These are phyloP conservation scores for Yarrowia sp. DNA, from an alignment of 805 yeast genomes.

Conservation along the genomic window DNA sequence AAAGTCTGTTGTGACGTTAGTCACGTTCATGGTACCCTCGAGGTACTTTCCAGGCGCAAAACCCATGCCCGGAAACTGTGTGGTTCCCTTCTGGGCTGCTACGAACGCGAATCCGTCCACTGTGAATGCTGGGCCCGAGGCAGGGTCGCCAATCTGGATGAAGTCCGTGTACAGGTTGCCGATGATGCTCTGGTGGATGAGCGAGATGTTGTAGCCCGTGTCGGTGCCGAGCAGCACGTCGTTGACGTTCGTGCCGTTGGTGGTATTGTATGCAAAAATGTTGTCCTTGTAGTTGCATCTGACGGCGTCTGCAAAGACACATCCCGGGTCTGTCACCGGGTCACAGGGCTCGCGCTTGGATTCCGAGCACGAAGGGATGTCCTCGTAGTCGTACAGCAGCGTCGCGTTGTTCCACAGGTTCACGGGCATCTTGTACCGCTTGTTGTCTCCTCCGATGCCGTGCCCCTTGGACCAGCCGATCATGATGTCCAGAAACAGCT, in stretches of 20 bases:
- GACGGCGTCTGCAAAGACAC: background rate
- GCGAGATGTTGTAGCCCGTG: background rate
- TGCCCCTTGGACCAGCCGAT: conserved; percentile 18
- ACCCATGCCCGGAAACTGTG: background rate
- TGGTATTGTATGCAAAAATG: conserved; percentile 13
- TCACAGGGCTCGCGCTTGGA: background rate
- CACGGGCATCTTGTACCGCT: conserved; percentile 5
- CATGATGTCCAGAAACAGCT: conserved; percentile 10
- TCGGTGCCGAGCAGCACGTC: background rate
- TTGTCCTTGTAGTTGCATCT: conserved; percentile 8
- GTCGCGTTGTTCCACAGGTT: conserved; percentile 20
- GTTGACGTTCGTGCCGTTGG: conserved; percentile 11
- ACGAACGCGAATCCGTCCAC: conserved; percentile 11
- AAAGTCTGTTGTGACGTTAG: conserved; percentile 9
- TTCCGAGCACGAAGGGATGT: background rate
- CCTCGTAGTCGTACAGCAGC: background rate
- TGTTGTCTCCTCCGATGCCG: background rate
- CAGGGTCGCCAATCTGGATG: conserved; percentile 5
- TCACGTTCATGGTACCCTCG: background rate
- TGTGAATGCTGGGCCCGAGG: background rate
- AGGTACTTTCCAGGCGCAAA: conserved; percentile 15
- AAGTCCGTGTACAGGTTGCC: conserved; percentile 7
- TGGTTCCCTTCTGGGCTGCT: background rate
- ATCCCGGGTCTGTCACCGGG: background rate
- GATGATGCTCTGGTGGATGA: background rate